phyloP scores from a whole-genome alignment of 2,329 filamentous ascomycete genomes.

The Penicillium fuscoglaucum region DNA sequence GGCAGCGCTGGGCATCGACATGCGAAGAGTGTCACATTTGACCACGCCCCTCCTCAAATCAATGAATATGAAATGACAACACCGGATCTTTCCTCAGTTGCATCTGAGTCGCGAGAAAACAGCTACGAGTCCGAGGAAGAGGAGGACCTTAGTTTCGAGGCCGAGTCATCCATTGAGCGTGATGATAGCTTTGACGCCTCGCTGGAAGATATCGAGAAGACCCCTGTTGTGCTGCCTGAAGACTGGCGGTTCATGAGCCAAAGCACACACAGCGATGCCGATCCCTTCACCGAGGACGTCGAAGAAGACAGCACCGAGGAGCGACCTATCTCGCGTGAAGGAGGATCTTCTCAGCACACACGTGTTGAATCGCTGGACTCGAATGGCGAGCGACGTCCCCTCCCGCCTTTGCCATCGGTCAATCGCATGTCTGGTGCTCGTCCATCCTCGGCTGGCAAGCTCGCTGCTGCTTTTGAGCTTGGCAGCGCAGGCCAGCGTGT shows the following conservation, averaged over 20 bases:
- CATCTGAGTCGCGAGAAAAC: constrained; percentile 84
- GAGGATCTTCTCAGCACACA: constrained; percentile 43
- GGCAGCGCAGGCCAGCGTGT: constrained; percentile 66
- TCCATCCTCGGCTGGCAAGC: constrained; percentile 60
- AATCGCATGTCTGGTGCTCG: constrained; percentile 44
- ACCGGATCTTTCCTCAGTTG: constrained; percentile 88
- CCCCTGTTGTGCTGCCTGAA: constrained; percentile 93
- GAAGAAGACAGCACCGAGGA: constrained; percentile 65
- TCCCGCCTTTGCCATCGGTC: constrained; percentile 75
- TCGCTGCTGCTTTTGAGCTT: constrained; percentile 71
- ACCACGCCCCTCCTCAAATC: constrained; percentile 86
- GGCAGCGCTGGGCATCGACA: constrained; percentile 71
- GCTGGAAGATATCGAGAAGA: constrained; percentile 93
- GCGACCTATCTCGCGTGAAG: constrained; percentile 49
- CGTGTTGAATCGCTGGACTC: constrained; percentile 74
- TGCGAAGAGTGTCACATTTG: constrained; percentile 96
- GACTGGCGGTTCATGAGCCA: constrained; percentile 84
- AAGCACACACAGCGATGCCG: constrained; percentile 62
- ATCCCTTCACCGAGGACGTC: constrained; percentile 65
- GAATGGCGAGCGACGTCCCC: constrained; percentile 76
- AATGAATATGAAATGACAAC: constrained; percentile 99
- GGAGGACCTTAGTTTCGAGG: constrained; percentile 63
- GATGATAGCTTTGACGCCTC: constrained; percentile 96
- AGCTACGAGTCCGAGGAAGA: constrained; percentile 83
- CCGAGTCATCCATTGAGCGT: constrained; percentile 60